Evolutionary conservation across 352 stramenopile species (phyloP).

Genomic region (Globisporangium ultimum): DNA sequence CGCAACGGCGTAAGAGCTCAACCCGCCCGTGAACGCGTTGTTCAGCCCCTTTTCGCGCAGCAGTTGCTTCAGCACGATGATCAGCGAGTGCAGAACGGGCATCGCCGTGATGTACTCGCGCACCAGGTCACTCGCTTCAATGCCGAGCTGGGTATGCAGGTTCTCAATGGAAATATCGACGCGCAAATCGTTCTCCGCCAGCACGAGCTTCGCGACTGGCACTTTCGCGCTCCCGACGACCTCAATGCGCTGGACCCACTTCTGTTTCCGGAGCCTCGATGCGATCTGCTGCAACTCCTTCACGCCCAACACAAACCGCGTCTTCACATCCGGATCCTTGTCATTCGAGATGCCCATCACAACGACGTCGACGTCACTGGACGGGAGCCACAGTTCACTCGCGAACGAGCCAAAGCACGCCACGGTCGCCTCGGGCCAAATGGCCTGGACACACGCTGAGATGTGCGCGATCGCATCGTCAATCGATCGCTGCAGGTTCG

Average conservation of each 20-base stretch:
- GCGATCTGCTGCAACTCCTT: constrained; percentile 62
- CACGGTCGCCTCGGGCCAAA: constrained; percentile 75
- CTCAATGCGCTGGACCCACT: constrained; percentile 78
- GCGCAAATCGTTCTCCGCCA: constrained; percentile 51
- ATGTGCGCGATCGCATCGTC: constrained; percentile 75
- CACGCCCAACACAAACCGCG: constrained; percentile 43
- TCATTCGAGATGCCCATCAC: constrained; percentile 60
- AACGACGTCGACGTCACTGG: constrained; percentile 88
- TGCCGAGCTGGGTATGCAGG: constrained; percentile 67
- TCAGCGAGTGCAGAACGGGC: constrained; percentile 68
- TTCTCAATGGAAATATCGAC: constrained; percentile 91
- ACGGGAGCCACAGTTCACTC: constrained; percentile 85
- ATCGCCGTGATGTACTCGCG: constrained; percentile 65
- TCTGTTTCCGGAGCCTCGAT: constrained; percentile 38
- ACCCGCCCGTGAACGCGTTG: constrained; percentile 84
- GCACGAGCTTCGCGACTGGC: constrained; percentile 79
- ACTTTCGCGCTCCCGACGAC: constrained; percentile 83
- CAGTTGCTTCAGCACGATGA: constrained; percentile 86
- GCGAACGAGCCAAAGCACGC: constrained; percentile 83
- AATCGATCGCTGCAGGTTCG: constrained; percentile 48
- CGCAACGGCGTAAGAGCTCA: constrained; percentile 87
- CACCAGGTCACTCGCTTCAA: constrained; percentile 83
- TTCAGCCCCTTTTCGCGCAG: constrained; percentile 87
- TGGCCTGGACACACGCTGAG: constrained; percentile 48
- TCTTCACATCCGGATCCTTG: constrained; percentile 34